Conservation (phyloP, 345 rosid species). For the Clarkia xantiana region DNA sequence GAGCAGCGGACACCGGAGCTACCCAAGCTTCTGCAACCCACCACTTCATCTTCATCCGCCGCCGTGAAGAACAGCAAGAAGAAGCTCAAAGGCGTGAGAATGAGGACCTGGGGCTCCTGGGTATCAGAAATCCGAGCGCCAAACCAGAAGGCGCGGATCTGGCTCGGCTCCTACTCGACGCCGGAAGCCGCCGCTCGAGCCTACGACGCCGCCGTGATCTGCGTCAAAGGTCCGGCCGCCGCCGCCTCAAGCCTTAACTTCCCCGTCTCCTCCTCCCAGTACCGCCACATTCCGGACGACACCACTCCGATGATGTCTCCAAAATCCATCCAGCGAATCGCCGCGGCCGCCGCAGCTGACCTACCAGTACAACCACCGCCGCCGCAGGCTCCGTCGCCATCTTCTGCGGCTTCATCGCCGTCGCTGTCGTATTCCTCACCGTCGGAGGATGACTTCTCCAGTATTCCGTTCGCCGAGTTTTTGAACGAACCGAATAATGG, state of each 20-base stretch:
- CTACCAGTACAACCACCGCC: constrained; percentile 8
- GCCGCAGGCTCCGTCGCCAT: constrained; percentile 9
- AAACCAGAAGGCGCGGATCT: constrained; percentile 87
- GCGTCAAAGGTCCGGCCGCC: constrained; percentile 82
- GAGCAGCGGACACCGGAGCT: constrained; percentile 19
- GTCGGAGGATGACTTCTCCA: no score
- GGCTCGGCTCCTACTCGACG: constrained; percentile 95
- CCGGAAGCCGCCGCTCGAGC: constrained; percentile 97
- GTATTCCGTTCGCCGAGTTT: no score
- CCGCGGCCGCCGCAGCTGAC: not conserved
- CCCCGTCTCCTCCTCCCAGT: not conserved
- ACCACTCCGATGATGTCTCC: constrained; percentile 3
- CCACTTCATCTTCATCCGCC: not conserved
- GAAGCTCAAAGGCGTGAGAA: constrained; percentile 89
- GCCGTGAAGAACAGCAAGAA: constrained; percentile 15
- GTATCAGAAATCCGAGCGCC: constrained; percentile 97
- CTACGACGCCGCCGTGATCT: constrained; percentile 86
- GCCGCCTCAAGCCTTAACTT: constrained; percentile 34
- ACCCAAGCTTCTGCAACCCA: constrained; percentile 16
- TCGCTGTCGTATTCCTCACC: not conserved
- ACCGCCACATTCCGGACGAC: constrained; percentile 3
- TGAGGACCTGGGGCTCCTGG: constrained; percentile 99
- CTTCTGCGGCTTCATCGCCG: constrained; percentile 11
- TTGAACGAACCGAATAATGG: constrained; percentile 14
- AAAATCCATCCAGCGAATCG: constrained; percentile 7